A percentile compares a stretch with the other conserved stretches of the same genome.
Conservation (phyloP, 2,329 filamentous ascomycete species). For the Aspergillaceae sp. region DNA sequence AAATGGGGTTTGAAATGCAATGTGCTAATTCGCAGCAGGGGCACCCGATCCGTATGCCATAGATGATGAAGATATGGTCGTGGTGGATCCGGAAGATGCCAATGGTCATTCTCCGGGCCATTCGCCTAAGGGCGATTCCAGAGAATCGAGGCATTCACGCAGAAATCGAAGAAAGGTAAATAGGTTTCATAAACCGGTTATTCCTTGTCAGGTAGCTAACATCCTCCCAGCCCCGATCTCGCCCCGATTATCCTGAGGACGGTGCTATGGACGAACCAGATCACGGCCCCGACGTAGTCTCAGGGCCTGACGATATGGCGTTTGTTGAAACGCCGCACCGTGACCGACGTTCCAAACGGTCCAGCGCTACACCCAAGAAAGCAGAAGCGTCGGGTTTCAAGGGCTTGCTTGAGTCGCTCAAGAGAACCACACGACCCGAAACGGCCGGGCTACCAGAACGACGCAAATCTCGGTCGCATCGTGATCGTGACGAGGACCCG, state of each 20-base stretch:
- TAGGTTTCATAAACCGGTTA: not conserved
- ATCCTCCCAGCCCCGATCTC: constrained; percentile 22
- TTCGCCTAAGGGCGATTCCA: constrained; percentile 24
- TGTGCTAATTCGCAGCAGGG: constrained; percentile 8
- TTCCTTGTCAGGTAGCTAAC: not conserved
- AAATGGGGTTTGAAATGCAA: not conserved
- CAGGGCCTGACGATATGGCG: constrained; percentile 43
- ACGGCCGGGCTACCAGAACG: constrained; percentile 24
- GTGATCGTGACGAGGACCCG: constrained; percentile 30
- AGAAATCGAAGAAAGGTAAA: constrained; percentile 4
- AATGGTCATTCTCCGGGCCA: constrained; percentile 21
- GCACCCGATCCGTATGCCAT: constrained; percentile 53
- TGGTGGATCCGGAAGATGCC: constrained; percentile 46
- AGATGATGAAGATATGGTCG: constrained; percentile 55
- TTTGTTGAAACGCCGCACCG: constrained; percentile 43
- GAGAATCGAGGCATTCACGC: constrained; percentile 23
- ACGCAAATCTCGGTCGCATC: constrained; percentile 29
- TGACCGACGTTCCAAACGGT: constrained; percentile 50
- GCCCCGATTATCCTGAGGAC: constrained; percentile 38
- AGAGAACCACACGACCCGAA: constrained; percentile 18
- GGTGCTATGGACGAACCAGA: constrained; percentile 47
- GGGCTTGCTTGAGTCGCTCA: constrained; percentile 51
- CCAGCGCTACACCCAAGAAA: constrained; percentile 56
- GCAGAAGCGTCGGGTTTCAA: constrained; percentile 41
- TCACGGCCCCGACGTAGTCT: constrained; percentile 35